Base-by-base conservation (phyloP, 2,329 filamentous ascomycete genomes). In the Lithohypha guttulata region DNA sequence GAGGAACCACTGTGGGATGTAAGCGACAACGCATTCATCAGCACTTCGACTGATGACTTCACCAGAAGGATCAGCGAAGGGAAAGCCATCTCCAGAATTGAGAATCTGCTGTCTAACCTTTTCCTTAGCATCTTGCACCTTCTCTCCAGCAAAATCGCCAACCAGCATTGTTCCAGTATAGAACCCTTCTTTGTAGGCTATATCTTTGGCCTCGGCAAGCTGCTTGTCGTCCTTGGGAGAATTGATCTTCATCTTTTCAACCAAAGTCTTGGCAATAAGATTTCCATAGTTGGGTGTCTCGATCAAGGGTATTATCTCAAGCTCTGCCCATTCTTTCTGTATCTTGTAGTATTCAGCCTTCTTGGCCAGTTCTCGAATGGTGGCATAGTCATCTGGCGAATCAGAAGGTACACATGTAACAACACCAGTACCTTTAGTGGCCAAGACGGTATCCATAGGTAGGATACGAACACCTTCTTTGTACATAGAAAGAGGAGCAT, bases 331-430 rank as follows among this genome's bases (percentile, higher is more conserved):
- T 59, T 94, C 86, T 65, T 93, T 91, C 66, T 94, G 74, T 58
- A 98, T 96, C 36, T 83, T 81, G 61, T 98, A 94, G 68, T 84
- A 96, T 6, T 93, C 89, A 1, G 89, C 75, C 69, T 98, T 98
- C 72, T 96, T 96, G 26, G 77, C 76, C 43, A 98, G 73, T 48
- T 98, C 91, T 31, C 75, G 73, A 28, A 89, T 72, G 20, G 86
- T 98, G 30, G 86, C 86, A 60, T 81, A 98, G 58, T 98, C 91
- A 57, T 98, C 91, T 1, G 91, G 85, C 42, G 84, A 93, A 65
- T 98, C 91, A 2, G 86, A 95, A 14, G 91, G 91, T 10, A 98
- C 91, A 27, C 77, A 96, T 1, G 87, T 93, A 34, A 98, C 91
- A 26, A 98, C 87, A 57, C 87, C 91, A 15, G 91, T 98, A 56